A percentile compares a stretch with the other conserved stretches of the same genome.
These are phyloP conservation scores for Hypoxylon sp. DNA, from an alignment of 2,329 filamentous ascomycete species.

Conservation along the genomic window DNA sequence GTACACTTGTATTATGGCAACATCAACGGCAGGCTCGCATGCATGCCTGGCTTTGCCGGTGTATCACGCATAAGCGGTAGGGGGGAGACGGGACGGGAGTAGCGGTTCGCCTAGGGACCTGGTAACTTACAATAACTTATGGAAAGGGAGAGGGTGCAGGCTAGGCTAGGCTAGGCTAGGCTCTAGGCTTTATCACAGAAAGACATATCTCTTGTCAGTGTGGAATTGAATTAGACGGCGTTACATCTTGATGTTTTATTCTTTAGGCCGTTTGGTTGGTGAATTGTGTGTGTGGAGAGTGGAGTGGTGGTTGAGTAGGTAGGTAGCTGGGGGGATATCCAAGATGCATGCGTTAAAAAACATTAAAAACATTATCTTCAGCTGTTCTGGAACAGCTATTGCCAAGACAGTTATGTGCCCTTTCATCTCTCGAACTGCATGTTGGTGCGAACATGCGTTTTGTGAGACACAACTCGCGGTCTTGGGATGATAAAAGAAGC, in stretches of 20 bases:
- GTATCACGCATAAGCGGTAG: constrained; percentile 4
- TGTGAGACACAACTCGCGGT: not conserved
- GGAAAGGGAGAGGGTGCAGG: not conserved
- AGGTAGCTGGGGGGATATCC: too few relatives aligned
- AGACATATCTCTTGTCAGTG: constrained; percentile 5
- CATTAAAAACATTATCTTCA: too few relatives aligned
- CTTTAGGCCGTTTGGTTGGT: not conserved
- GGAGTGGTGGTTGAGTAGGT: not conserved
- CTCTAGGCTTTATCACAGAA: not conserved
- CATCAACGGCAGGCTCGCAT: not conserved
- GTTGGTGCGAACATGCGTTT: not conserved
- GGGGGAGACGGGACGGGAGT: not conserved
- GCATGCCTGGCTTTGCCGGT: not conserved
- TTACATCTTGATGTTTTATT: not conserved
- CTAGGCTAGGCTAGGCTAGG: not conserved
- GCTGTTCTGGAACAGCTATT: not conserved
- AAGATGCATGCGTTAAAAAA: not conserved
- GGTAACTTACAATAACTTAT: not conserved
- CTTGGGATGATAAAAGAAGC: not conserved
- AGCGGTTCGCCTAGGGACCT: constrained; percentile 3
- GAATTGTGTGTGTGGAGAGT: not conserved
- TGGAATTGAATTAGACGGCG: constrained; percentile 17
- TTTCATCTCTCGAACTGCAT: not conserved
- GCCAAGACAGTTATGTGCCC: not conserved
- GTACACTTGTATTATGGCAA: constrained; percentile 34